phyloP scores from a whole-genome alignment of 2,329 filamentous ascomycete genomes.

The Zalaria sp. region DNA sequence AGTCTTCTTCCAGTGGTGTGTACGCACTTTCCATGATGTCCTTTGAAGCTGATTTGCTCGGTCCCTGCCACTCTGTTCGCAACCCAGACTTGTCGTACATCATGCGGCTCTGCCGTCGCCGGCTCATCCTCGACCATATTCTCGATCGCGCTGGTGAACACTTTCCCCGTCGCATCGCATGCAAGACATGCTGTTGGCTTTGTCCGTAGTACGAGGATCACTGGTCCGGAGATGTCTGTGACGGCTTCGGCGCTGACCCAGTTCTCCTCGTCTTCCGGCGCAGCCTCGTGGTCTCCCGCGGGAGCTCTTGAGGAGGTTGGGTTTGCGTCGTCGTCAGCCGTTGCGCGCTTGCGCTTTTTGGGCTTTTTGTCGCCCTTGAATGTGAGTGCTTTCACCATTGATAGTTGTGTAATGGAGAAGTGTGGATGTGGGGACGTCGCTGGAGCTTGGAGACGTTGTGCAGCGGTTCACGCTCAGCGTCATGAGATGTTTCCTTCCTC shows the following conservation, averaged over 20 bases:
- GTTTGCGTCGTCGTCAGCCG: constrained; percentile 26
- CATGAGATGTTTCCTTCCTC: no score
- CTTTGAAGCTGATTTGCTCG: constrained; percentile 69
- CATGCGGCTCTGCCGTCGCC: constrained; percentile 81
- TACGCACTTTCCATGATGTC: constrained; percentile 64
- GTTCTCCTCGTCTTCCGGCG: constrained; percentile 54
- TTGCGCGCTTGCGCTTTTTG: constrained; percentile 75
- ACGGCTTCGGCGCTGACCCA: constrained; percentile 77
- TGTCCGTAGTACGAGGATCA: constrained; percentile 71
- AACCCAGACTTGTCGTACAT: constrained; percentile 92
- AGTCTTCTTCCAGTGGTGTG: neutral
- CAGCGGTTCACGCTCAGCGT: no score
- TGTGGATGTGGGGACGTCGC: no score
- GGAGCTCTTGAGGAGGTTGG: constrained; percentile 12
- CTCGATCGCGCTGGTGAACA: constrained; percentile 70
- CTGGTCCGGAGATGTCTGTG: constrained; percentile 64
- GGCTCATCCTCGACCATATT: constrained; percentile 78
- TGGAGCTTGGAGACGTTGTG: no score
- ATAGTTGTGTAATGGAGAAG: constrained; percentile 5
- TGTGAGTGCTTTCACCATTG: constrained; percentile 74
- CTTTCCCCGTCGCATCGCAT: constrained; percentile 72
- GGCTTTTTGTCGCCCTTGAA: constrained; percentile 97
- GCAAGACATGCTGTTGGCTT: constrained; percentile 61
- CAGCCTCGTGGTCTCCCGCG: constrained; percentile 15
- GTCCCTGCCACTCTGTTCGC: constrained; percentile 72